Evolutionary conservation across 257 asterid species (phyloP).

Genomic region (Craterostigma plantagineum): DNA sequence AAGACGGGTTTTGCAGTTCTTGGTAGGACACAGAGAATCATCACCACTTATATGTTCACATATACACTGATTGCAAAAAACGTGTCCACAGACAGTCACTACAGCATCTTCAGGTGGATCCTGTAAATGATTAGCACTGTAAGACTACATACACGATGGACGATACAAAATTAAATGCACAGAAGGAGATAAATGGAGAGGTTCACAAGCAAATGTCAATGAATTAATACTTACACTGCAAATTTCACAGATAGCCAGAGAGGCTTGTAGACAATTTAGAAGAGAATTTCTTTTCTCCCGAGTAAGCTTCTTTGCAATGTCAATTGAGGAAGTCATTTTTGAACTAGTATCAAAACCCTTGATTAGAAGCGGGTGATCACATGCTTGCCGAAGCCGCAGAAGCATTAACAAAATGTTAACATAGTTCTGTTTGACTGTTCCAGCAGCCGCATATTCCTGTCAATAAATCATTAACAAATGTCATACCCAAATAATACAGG

Average conservation of each 20-base stretch:
- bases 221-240: slow-evolving; percentile 54
- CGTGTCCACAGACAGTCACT: slow-evolving; percentile 81
- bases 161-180: too few species aligned
- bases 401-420: slow-evolving; percentile 88
- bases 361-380: slow-evolving; percentile 97
- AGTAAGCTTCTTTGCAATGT: slow-evolving; percentile 65
- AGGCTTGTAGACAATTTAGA: slow-evolving; percentile 71
- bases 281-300: slow-evolving; percentile 45
- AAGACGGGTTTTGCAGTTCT: slow-evolving; percentile 57
- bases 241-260: slow-evolving; percentile 75
- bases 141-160: too few species aligned
- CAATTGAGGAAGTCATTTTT: slow-evolving; percentile 50
- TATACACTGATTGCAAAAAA: slow-evolving; percentile 90
- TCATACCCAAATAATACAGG: slow-evolving; percentile 5
- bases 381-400: slow-evolving; percentile 93
- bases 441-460: slow-evolving; percentile 95
- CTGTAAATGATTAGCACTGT: slow-evolving; percentile 17
- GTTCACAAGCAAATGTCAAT: neutral
- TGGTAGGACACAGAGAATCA: slow-evolving; percentile 61
- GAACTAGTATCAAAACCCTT: slow-evolving; percentile 41
- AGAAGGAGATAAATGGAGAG: too few species aligned
- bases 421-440: slow-evolving; percentile 90
- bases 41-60: slow-evolving; percentile 72
- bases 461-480: slow-evolving; percentile 9
- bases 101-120: slow-evolving; percentile 98